Conservation (phyloP, 225 moss, liverwort and hornwort species). For the Pseudisothecium myosuroides region DNA sequence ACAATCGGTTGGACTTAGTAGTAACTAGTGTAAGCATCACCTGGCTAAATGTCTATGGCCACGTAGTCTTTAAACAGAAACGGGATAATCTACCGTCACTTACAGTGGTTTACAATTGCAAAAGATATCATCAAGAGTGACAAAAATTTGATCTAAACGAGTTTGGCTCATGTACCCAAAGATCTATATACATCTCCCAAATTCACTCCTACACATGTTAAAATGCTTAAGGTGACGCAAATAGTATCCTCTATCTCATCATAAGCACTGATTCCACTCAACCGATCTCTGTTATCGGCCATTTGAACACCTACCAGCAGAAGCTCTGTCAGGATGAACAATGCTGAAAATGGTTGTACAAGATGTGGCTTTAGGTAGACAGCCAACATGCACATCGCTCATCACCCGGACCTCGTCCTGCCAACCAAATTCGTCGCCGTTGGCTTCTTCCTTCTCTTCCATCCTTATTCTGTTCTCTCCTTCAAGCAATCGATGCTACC, state of each 20-base stretch:
- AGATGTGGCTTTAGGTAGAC: not conserved
- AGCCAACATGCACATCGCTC: conserved; percentile 78
- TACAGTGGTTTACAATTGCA: not conserved
- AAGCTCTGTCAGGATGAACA: not conserved
- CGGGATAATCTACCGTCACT: not conserved
- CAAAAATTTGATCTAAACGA: not conserved
- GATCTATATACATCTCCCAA: not conserved
- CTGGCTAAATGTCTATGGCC: not conserved
- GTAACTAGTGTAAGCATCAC: not conserved
- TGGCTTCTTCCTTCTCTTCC: not conserved
- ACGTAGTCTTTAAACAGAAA: not conserved
- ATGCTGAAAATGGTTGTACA: conserved; percentile 26
- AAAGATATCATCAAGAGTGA: not conserved
- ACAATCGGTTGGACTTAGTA: not conserved
- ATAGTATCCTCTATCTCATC: not conserved
- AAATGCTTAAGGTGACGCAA: not conserved
- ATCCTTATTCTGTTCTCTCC: not conserved
- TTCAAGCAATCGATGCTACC: not conserved
- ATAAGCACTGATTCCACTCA: not conserved
- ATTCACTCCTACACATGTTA: not conserved
- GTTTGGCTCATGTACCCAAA: not conserved
- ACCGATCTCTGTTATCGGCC: not conserved
- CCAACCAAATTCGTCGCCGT: conserved; percentile 7
- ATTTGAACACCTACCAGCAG: not conserved
- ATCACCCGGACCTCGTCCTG: conserved; percentile 54